These are phyloP conservation scores for Colletotrichum echinochloae DNA, from an alignment of 2,329 filamentous ascomycete species.

Conservation along the genomic window DNA sequence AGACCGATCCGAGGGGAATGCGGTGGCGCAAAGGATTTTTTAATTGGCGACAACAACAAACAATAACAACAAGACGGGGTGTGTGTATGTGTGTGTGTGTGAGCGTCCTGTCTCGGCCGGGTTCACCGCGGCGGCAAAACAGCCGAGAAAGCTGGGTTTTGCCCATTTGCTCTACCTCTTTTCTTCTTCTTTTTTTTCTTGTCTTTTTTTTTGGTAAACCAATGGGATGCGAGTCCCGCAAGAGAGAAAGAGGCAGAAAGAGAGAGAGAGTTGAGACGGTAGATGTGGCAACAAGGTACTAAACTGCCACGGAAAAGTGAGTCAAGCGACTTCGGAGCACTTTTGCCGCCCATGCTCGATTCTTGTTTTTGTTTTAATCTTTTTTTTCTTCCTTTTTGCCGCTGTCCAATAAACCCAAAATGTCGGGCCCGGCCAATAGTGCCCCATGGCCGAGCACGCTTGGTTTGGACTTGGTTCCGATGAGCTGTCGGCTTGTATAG, in stretches of 20 bases:
- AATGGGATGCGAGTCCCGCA: not conserved
- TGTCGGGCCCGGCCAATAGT: constrained; percentile 34
- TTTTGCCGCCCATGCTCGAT: not conserved
- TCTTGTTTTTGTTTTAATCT: not conserved
- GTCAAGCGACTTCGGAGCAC: not conserved
- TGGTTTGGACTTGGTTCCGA: not conserved
- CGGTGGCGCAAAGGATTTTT: constrained; percentile 1
- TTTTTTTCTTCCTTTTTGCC: not conserved
- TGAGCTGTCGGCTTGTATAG: not conserved
- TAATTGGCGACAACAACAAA: no score
- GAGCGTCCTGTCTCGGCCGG: not conserved
- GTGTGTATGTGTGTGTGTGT: no score
- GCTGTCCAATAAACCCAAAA: not conserved
- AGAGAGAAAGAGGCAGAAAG: not conserved
- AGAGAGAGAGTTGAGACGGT: constrained; percentile 22
- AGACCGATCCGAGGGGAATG: not conserved
- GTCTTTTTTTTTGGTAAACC: not conserved
- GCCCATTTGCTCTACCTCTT: not conserved
- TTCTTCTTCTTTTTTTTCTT: no score
- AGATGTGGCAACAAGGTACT: constrained; percentile 21
- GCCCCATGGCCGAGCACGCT: constrained; percentile 24
- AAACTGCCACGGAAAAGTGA: not conserved
- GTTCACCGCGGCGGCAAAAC: constrained; percentile 1
- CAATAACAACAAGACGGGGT: not conserved
- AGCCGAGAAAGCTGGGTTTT: not conserved